These are phyloP conservation scores for Russula dissimulans DNA, from an alignment of 768 basidiomycete species.

Conservation along the genomic window DNA sequence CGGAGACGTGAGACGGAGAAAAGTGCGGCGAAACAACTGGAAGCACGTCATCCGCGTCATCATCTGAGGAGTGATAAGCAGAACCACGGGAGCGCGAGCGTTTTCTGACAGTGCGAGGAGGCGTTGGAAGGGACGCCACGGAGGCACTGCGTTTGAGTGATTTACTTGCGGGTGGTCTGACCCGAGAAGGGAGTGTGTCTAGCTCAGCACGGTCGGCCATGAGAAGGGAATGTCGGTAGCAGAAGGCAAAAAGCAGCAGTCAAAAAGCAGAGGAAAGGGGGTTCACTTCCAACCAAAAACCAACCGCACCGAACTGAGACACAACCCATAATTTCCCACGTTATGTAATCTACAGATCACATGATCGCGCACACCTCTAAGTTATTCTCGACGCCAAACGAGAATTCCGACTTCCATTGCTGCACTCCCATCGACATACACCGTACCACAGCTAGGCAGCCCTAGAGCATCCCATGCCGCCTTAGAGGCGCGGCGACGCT, in stretches of 20 bases:
- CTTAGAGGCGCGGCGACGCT: constrained; percentile 25
- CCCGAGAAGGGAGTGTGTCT: background rate
- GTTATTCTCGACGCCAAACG: background rate
- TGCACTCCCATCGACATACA: constrained; percentile 18
- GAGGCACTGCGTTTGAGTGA: constrained; percentile 20
- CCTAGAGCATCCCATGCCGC: constrained; percentile 22
- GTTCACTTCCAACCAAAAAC: background rate
- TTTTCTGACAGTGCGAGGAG: constrained; percentile 18
- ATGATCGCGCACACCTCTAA: constrained; percentile 8
- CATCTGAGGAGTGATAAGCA: constrained; percentile 16
- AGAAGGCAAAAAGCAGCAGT: background rate
- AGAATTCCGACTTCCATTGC: background rate
- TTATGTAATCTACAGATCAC: constrained; percentile 4
- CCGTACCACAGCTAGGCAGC: constrained; percentile 25
- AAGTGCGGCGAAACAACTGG: constrained; percentile 16
- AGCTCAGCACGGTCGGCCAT: constrained; percentile 10
- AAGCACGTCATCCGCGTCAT: constrained; percentile 13
- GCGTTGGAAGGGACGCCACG: constrained; percentile 19
- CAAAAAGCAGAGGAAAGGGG: background rate
- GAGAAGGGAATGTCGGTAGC: background rate
- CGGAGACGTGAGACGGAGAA: constrained; percentile 9
- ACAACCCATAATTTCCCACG: background rate
- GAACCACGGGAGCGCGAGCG: constrained; percentile 20
- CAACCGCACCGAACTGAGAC: background rate
- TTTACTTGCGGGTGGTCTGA: constrained; percentile 1